Percentiles rank a stretch among this genome's conserved stretches.
phyloP scores from a whole-genome alignment of 768 basidiomycete species.

The Tubosaeta sp. region DNA sequence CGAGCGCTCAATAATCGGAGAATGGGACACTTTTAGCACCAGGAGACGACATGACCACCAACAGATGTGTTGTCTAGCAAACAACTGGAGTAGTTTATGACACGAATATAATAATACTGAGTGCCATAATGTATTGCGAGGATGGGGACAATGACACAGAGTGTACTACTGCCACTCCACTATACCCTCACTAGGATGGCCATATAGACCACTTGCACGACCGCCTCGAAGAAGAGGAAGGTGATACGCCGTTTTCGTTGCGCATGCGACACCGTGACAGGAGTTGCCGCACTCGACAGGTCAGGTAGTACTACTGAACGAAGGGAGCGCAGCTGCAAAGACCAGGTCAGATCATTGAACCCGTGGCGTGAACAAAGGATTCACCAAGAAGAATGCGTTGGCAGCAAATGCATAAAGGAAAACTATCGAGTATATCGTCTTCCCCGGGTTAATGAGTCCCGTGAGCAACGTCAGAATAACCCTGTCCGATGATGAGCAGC shows the following conservation, averaged over 20 bases:
- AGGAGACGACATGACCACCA: no score
- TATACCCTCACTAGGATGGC: slow-evolving; percentile 66
- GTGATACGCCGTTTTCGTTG: slow-evolving; percentile 82
- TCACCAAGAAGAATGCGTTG: slow-evolving; percentile 89
- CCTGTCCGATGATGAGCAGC: slow-evolving; percentile 35
- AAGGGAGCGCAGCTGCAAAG: slow-evolving; percentile 82
- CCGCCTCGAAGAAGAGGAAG: slow-evolving; percentile 85
- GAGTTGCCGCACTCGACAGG: slow-evolving; percentile 38
- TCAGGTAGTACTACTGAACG: slow-evolving; percentile 91
- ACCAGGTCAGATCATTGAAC: not conserved
- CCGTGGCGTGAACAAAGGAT: slow-evolving; percentile 18
- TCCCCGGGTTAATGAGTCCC: slow-evolving; percentile 58
- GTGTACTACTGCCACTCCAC: not conserved
- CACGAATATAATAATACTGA: not conserved
- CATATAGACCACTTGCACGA: slow-evolving; percentile 84
- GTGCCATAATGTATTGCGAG: slow-evolving; percentile 3
- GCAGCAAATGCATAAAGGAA: slow-evolving; percentile 87
- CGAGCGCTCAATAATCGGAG: no score
- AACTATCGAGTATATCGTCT: slow-evolving; percentile 59
- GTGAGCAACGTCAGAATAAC: slow-evolving; percentile 80
- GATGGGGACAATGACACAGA: no score
- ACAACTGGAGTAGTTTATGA: not conserved
- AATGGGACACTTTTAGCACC: no score
- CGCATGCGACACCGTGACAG: slow-evolving; percentile 66
- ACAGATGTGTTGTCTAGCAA: not conserved